Evolutionary conservation across 2,329 filamentous ascomycete species (phyloP).

Genomic region (Sclerotinia sclerotiorum): DNA sequence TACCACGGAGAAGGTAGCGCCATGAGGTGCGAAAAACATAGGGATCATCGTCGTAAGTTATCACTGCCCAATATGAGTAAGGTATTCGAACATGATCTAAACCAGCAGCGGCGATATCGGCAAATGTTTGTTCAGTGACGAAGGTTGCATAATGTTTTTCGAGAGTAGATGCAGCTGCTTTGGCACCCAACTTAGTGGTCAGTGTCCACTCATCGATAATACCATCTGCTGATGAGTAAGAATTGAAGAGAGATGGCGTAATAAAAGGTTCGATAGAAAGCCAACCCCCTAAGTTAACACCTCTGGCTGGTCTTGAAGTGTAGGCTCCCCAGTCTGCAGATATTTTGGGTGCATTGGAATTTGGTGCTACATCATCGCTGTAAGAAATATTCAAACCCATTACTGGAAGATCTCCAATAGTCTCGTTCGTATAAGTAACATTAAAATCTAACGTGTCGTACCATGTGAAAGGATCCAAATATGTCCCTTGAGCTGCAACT

Average conservation of each 20-base stretch:
- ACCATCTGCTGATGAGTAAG: constrained; percentile 52
- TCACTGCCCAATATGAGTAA: constrained; percentile 92
- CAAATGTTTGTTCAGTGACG: constrained; percentile 79
- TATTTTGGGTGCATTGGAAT: constrained; percentile 76
- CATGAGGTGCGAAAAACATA: constrained; percentile 86
- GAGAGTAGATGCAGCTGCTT: constrained; percentile 63
- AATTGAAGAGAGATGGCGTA: constrained; percentile 81
- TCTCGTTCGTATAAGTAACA: constrained; percentile 83
- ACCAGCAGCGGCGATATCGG: constrained; percentile 80
- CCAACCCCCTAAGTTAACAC: constrained; percentile 94
- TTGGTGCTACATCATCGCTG: constrained; percentile 79
- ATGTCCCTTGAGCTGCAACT: constrained; percentile 66
- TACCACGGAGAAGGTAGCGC: constrained; percentile 88
- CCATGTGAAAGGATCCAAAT: constrained; percentile 89
- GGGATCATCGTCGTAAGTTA: constrained; percentile 79
- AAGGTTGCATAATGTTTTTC: constrained; percentile 92
- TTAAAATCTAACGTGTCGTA: constrained; percentile 90
- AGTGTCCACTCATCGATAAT: constrained; percentile 91
- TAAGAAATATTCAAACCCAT: constrained; percentile 86
- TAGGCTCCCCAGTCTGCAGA: constrained; percentile 76
- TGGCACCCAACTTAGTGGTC: constrained; percentile 65
- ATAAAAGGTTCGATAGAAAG: constrained; percentile 93
- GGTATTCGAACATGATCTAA: constrained; percentile 97
- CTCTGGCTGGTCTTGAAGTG: constrained; percentile 73
- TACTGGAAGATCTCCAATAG: constrained; percentile 80